Base-by-base conservation (phyloP, 129 eudicot species). In the Helichrysum umbraculigerum region DNA sequence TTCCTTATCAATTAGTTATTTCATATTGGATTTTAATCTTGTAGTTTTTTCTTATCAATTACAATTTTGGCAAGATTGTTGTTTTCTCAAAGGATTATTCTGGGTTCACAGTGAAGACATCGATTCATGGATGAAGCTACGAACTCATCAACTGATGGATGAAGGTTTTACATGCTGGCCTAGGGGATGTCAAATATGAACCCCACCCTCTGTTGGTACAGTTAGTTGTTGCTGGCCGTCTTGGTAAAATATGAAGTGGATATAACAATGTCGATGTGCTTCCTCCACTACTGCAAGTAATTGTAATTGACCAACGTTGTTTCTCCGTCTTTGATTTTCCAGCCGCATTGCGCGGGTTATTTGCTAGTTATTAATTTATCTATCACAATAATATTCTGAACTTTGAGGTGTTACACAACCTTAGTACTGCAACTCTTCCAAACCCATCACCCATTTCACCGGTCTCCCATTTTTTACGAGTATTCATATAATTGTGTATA, bases 21-120 rank as follows among this genome's bases (percentile, higher is more conserved):
- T 32, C 6, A 15, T 5, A n/a, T 22, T 28, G 56, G 22, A 16
- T 68, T 52, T 39, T 58, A 39, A 32, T 44, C 51, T 67, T 68
- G 4, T 39, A 33, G 33, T 66, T 32, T 28, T 72, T 29, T n/a
- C n/a, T n/a, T 1, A 44, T 33, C 51, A 25, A 70, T 66, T 66
- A 56, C 84, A 92, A 96, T 88, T 89, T 92, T 74, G 96, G 93
- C 63, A 92, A 92, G 90, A 87, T 83, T 4, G 87, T 88, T 5
- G 87, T 90, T 11, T 90, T 96, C 79, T 92, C 95, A 68, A 83
- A 85, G 75, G 98, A 92, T 63, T 92, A 68, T 39, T 58, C 98
- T 0, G 98, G 98, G 58, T 92, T 92, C 85, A 89, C 89, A 34
- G 93, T 92, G 98, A 94, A 82, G 97, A 94, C 81, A 94, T 94